These are phyloP conservation scores for Moelleriella libera DNA, from an alignment of 2,329 filamentous ascomycete genomes.

Conservation along the genomic window DNA sequence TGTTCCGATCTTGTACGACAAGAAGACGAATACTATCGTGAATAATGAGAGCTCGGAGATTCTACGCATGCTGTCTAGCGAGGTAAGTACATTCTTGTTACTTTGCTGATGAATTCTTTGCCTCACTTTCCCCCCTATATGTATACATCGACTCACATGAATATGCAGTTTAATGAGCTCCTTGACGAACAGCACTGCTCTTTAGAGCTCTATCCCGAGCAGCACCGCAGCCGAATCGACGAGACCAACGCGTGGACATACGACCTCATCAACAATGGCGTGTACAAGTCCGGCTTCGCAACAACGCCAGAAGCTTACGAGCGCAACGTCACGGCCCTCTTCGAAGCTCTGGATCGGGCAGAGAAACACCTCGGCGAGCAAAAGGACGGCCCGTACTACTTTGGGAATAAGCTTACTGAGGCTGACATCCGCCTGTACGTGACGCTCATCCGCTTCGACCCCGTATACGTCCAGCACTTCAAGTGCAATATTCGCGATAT, in stretches of 20 bases:
- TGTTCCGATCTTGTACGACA: slow-evolving; percentile 77
- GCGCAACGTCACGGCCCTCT: slow-evolving; percentile 54
- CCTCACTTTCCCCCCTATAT: too few relatives aligned
- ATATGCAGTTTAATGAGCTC: slow-evolving; percentile 51
- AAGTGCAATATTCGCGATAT: slow-evolving; percentile 80
- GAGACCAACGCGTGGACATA: slow-evolving; percentile 72
- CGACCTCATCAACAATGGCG: slow-evolving; percentile 55
- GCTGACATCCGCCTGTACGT: slow-evolving; percentile 63
- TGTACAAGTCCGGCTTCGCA: slow-evolving; percentile 71
- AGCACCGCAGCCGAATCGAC: slow-evolving; percentile 57
- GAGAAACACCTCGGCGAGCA: slow-evolving; percentile 50
- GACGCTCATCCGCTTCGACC: slow-evolving; percentile 61
- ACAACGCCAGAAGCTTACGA: slow-evolving; percentile 75
- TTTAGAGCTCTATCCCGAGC: slow-evolving; percentile 53
- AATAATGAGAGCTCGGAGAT: slow-evolving; percentile 91
- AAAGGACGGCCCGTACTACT: slow-evolving; percentile 52
- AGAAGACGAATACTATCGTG: slow-evolving; percentile 60
- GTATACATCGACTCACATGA: too few relatives aligned
- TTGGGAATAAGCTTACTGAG: slow-evolving; percentile 65
- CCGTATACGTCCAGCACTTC: slow-evolving; percentile 78
- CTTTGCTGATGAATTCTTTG: background rate
- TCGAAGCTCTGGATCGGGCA: slow-evolving; percentile 60
- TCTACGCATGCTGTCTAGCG: slow-evolving; percentile 73
- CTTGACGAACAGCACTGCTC: slow-evolving; percentile 43
- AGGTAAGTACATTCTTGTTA: slow-evolving; percentile 29